Evolutionary conservation across 169 alveolate genomes (phyloP).

Genomic region (Cystoisospora suis): DNA sequence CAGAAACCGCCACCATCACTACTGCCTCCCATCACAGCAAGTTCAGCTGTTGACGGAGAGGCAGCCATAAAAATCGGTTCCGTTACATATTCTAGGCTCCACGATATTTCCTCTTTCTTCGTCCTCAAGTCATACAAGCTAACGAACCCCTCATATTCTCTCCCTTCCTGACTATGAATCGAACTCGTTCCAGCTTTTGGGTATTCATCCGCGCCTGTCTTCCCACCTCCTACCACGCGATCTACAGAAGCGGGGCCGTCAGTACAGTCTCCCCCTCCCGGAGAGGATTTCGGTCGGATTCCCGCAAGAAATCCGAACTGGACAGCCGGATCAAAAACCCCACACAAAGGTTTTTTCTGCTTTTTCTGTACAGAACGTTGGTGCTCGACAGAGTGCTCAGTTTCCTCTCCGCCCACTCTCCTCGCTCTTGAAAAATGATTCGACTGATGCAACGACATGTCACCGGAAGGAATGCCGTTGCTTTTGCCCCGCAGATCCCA

Average conservation of each 20-base stretch:
- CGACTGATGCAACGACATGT: no score
- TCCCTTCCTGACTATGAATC: neutral
- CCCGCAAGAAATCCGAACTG: neutral
- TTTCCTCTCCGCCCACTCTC: no score
- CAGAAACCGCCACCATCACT: neutral
- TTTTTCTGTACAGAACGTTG: no score
- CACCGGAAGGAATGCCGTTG: neutral
- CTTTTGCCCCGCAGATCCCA: slow-evolving; percentile 6
- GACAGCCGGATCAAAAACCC: neutral
- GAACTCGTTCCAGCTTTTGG: no score
- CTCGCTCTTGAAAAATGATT: no score
- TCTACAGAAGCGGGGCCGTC: neutral
- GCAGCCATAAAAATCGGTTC: slow-evolving; percentile 11
- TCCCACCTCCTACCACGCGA: neutral
- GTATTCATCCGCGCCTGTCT: neutral
- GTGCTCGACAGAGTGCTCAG: no score
- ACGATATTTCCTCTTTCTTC: neutral
- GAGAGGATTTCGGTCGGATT: no score
- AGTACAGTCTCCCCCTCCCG: neutral
- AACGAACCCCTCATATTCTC: neutral
- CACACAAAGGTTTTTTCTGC: no score
- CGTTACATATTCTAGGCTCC: neutral
- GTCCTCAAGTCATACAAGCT: neutral
- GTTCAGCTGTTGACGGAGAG: neutral
- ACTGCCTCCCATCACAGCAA: slow-evolving; percentile 6